These are phyloP conservation scores for Sporothrix sp. DNA, from an alignment of 2,329 filamentous ascomycete species.

Conservation along the genomic window DNA sequence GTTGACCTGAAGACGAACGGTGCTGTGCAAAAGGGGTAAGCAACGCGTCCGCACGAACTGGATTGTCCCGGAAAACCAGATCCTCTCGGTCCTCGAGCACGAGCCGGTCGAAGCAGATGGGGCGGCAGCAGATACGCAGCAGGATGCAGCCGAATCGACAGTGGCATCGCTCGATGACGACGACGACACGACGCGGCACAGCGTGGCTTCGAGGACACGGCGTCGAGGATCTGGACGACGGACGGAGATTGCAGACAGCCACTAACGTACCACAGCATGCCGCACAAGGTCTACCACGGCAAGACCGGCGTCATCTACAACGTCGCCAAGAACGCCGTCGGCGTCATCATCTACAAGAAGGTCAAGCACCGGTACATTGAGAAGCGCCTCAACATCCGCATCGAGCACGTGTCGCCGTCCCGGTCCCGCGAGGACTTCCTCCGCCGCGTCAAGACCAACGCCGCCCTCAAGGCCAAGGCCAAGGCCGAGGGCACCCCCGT, in stretches of 20 bases:
- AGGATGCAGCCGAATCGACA: no score
- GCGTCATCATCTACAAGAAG: slow-evolving; percentile 99
- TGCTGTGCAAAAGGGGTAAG: slow-evolving; percentile 95
- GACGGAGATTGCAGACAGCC: slow-evolving; percentile 9
- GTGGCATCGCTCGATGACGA: not conserved
- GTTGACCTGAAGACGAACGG: slow-evolving; percentile 98
- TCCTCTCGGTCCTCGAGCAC: not conserved
- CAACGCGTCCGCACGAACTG: no score
- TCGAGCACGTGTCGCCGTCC: slow-evolving; percentile 94
- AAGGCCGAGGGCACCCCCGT: slow-evolving; percentile 81
- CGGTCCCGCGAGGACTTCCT: slow-evolving; percentile 96
- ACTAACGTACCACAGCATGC: slow-evolving; percentile 57
- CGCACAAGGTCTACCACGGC: slow-evolving; percentile 99
- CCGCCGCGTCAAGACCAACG: slow-evolving; percentile 92
- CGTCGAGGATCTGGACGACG: not conserved
- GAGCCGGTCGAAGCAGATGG: no score
- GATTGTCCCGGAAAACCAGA: not conserved
- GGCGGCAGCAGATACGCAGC: no score
- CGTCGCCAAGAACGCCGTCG: slow-evolving; percentile 95
- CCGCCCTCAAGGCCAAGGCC: slow-evolving; percentile 82
- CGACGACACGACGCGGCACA: not conserved
- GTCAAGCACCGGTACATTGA: slow-evolving; percentile 99
- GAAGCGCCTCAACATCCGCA: slow-evolving; percentile 98
- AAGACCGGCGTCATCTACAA: slow-evolving; percentile 99
- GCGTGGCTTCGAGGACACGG: no score